Evolutionary conservation across 2,329 filamentous ascomycete species (phyloP), one percentile per base, ranked within the genome.

Genomic region (Chrysoporthe austroafricana): DNA sequence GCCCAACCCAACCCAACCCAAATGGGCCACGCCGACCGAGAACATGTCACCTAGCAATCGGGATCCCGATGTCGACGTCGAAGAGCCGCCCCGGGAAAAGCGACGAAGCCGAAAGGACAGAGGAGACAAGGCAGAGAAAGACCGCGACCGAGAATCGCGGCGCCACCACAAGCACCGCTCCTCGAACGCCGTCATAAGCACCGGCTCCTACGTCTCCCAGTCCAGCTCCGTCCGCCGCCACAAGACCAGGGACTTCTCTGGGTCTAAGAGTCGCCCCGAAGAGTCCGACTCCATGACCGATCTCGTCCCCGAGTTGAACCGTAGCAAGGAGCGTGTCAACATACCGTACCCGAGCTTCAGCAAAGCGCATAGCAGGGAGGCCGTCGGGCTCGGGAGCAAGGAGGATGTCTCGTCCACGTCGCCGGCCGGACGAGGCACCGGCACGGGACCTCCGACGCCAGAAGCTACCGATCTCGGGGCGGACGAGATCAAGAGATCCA

Each of bases 311-410:
- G 83, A 84, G 73, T 76, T 85, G 62, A 76, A 78, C 58, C 76
- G 79, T 57, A 80, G 77, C 69, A 76, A 73, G 62, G 82, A 85
- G 64, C 83, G 84, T 39, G 76, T 82, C 44, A 86, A 84, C 70
- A 76, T 91, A 54, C 90, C 92, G 7, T 97, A 97, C 76, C 93
- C 94, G 1, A 85, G 86, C 13, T 93, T 96, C 79, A 96, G 92
- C 80, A 97, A 96, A 80, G 91, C 91, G 14, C 93, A 97, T 78
- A 96, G 93, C 83, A 96, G 94, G 78, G 95, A 97, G 80, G 88
- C 89, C 57, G 87, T 97, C 64, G 42, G 36, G 6, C 52, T 56
- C 14, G 85, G 88, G 71, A 90, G 88, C 75, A 83, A 82, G 63
- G 86, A 89, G 58, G 83, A 87, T 64, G 72, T 86, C 61, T 76